Percentiles rank a stretch among this genome's conserved stretches.
Conservation (phyloP, 2,329 filamentous ascomycete genomes). For the Polytolypa hystricis region DNA sequence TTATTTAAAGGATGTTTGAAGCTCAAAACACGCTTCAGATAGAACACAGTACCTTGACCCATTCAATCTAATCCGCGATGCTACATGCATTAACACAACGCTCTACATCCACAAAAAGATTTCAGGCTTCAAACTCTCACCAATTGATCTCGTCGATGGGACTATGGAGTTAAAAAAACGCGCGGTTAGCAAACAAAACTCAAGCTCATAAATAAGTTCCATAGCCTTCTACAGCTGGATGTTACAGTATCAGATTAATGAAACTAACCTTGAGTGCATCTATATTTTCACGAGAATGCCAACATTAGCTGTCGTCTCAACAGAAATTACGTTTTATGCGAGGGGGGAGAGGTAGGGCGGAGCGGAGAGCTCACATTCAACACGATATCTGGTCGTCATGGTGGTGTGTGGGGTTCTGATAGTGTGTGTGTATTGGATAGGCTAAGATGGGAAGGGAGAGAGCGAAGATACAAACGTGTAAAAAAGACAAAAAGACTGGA, state of each 20-base stretch:
- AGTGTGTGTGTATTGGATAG: too few relatives aligned
- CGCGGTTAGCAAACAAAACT: constrained; percentile 9
- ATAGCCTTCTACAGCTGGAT: neutral
- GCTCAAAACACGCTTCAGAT: neutral
- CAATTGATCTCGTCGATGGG: constrained; percentile 83
- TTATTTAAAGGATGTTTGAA: constrained; percentile 12
- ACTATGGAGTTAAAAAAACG: constrained; percentile 49
- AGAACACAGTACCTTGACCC: constrained; percentile 60
- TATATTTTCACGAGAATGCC: too few relatives aligned
- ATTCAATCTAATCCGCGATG: constrained; percentile 51
- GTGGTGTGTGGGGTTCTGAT: too few relatives aligned
- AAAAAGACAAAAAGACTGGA: too few relatives aligned
- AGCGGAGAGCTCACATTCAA: constrained; percentile 53
- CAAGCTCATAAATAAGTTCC: constrained; percentile 3
- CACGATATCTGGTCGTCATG: constrained; percentile 42
- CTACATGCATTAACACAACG: constrained; percentile 1
- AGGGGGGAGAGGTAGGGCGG: neutral
- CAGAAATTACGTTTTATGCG: neutral
- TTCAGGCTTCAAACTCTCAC: constrained; percentile 34
- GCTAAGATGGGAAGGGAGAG: too few relatives aligned
- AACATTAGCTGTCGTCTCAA: too few relatives aligned
- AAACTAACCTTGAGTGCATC: constrained; percentile 51
- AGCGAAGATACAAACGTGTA: too few relatives aligned
- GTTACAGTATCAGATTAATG: neutral
- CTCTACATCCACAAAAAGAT: too few relatives aligned